Evolutionary conservation across 1,139 yeast species (phyloP), one percentile per base, ranked within the genome.

Genomic region (Torulaspora globosa): DNA sequence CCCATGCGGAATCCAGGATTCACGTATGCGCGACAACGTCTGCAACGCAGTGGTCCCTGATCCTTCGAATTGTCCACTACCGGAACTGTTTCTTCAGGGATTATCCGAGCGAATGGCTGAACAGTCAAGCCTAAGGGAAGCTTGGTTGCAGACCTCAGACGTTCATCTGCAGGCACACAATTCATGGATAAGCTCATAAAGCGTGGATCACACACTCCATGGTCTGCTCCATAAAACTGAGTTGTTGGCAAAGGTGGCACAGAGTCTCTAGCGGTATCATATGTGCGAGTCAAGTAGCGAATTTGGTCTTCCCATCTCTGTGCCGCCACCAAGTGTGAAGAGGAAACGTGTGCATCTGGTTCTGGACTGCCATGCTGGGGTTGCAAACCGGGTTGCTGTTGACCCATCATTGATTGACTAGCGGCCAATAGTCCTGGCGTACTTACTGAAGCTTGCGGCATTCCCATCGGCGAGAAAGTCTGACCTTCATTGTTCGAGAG

Each of bases 21-120:
- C 55, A 89, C 75, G 65, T 89, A 92, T 1, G 96, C 78, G 49
- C 97, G 78, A 68, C 99, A 92, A 49, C 98, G 81, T 54, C 80
- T 78, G 68, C 98, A 92, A 58, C 99, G 77, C 30, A 95, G 82
- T 1, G 96, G 96, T 0, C 89, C 87, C 6, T 49, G 39, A 5
- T 44, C 48, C 26, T 43, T 53, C 9, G 47, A 37, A 5, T 39
- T 32, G 56, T 85, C 92, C 5, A 83, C 82, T 5, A 75, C 74
- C 0, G 95, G 95, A 2, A 89, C 76, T 0, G 72, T 76, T 48
- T 81, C 87, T 1, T 55, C 48, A 7, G 55, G 59, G 39, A 70
- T 64, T 15, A 68, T 57, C 14, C 79, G 80, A 1, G 96, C 95
- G 71, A 92, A 88, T 3, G 98, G 98, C 43, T 89, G 78, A 12